Conservation (phyloP, 208 protist genomes). For the Borovskyia barvae region DNA sequence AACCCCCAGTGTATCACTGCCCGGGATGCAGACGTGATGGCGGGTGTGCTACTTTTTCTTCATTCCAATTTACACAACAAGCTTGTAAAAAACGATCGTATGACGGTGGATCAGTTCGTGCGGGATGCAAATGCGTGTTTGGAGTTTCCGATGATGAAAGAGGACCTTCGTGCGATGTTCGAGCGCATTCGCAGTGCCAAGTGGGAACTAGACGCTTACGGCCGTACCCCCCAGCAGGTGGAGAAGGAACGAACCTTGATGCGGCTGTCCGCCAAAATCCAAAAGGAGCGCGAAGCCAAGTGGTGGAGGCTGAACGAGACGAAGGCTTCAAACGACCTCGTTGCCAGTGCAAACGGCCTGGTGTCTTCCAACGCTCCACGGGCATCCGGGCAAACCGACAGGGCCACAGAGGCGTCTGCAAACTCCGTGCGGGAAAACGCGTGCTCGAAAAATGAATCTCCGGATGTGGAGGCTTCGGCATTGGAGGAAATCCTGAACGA, state of each 20-base stretch:
- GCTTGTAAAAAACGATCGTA: slow-evolving; percentile 41
- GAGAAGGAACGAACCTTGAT: slow-evolving; percentile 33
- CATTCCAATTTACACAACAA: slow-evolving; percentile 86
- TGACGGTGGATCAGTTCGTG: slow-evolving; percentile 65
- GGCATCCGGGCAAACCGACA: not conserved
- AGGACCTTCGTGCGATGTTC: slow-evolving; percentile 77
- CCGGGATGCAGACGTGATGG: slow-evolving; percentile 78
- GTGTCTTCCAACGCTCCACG: not conserved
- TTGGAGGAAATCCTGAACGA: slow-evolving; percentile 4
- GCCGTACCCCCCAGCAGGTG: slow-evolving; percentile 70
- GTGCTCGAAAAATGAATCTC: too few relatives aligned
- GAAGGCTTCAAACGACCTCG: slow-evolving; percentile 6
- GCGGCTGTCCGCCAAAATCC: slow-evolving; percentile 35
- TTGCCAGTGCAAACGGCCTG: not conserved
- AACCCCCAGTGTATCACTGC: slow-evolving; percentile 64
- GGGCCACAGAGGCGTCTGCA: too few relatives aligned
- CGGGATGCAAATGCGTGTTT: slow-evolving; percentile 68
- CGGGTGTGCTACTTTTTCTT: slow-evolving; percentile 85
- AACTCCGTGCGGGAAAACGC: too few relatives aligned
- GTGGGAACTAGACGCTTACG: slow-evolving; percentile 75
- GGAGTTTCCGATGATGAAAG: slow-evolving; percentile 55
- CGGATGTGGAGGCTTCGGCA: not conserved
- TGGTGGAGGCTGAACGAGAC: slow-evolving; percentile 6
- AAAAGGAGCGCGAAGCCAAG: slow-evolving; percentile 21
- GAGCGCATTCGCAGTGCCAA: slow-evolving; percentile 49